Evolutionary conservation across 2,329 filamentous ascomycete genomes (phyloP), one percentile per base, ranked within the genome.

Genomic region (Aspergillus neotritici): DNA sequence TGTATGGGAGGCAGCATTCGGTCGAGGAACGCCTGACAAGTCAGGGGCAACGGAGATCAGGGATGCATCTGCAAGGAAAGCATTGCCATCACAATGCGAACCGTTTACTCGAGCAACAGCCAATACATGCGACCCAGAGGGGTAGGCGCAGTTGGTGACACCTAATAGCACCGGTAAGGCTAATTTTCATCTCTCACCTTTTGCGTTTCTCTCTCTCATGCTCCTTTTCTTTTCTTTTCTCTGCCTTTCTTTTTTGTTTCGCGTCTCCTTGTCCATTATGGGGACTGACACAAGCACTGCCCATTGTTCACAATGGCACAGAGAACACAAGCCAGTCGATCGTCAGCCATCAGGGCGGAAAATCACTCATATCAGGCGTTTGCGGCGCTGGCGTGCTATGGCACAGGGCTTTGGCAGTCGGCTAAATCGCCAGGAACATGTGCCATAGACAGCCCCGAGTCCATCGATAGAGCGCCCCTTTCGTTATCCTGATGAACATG

Each of bases 81-180:
- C 44, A 50, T 44, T 47, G 47, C 47, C 44, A 47, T 57, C 54
- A 57, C 54, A 55, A 40, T 39, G 14, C 34, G 40, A 43, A 41
- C 16, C 42, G 37, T 41, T 44, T 35, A 40, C 46, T 42, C 37
- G 40, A 25, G 13, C 29, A 34, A 31, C 31, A 47, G 36, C 52
- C 52, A 54, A 54, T 53, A 40, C 48, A 42, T 42, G 35, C 9
- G 44, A 38, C 36, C 37, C 48, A 40, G 40, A 28, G 35, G 37
- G 33, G 33, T 49, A 52, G 49, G 55, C 54, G 55, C 54, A 55
- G 56, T 60, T 60, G 57, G 55, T 60, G 55, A 61, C 56, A 53
- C 43, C 43, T 49, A 47, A 41, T 44, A 47, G 44, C 31, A 35
- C 17, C 7, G 21, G 21, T 9, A 25, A 25, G 21, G 6, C 21